Evolutionary conservation across 2,329 filamentous ascomycete genomes (phyloP).

Genomic region (Pseudomassariella vexata): DNA sequence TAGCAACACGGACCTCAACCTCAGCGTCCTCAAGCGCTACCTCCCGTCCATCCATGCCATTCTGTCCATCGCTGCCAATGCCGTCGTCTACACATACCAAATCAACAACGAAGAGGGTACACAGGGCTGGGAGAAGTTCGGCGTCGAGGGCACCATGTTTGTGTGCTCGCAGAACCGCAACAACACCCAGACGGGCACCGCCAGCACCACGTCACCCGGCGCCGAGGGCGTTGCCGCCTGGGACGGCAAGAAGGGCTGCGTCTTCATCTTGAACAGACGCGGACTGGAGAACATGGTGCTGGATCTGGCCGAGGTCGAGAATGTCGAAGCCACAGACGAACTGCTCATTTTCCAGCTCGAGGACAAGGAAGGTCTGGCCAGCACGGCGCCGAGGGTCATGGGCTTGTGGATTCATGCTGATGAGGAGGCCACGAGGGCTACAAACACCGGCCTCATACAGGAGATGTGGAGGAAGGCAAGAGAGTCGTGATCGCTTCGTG

Average conservation of each 20-base stretch:
- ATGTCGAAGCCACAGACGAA: slow-evolving; percentile 46
- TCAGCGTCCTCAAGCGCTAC: slow-evolving; percentile 76
- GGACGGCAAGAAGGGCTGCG: slow-evolving; percentile 40
- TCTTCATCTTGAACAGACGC: slow-evolving; percentile 69
- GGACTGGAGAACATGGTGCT: slow-evolving; percentile 66
- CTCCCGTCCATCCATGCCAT: slow-evolving; percentile 68
- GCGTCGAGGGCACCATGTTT: slow-evolving; percentile 83
- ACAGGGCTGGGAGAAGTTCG: slow-evolving; percentile 75
- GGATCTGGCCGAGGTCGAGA: slow-evolving; percentile 52
- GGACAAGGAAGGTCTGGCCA: slow-evolving; percentile 20
- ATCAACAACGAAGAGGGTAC: slow-evolving; percentile 40
- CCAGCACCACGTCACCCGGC: too few species aligned
- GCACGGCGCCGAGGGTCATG: slow-evolving; percentile 36
- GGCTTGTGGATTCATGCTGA: slow-evolving; percentile 53
- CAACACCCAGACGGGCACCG: slow-evolving; percentile 31
- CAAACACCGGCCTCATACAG: slow-evolving; percentile 35
- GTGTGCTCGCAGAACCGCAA: slow-evolving; percentile 54
- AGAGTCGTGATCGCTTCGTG: too few species aligned
- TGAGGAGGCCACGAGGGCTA: slow-evolving; percentile 35
- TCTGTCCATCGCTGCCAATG: slow-evolving; percentile 76
- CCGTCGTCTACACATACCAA: slow-evolving; percentile 78
- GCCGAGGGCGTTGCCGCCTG: too few species aligned
- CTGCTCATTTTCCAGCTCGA: slow-evolving; percentile 4
- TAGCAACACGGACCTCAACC: slow-evolving; percentile 81
- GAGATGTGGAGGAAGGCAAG: slow-evolving; percentile 32